Evolutionary conservation across 75 land plant species (phyloP).

Genomic region (Cupressus sempervirens): DNA sequence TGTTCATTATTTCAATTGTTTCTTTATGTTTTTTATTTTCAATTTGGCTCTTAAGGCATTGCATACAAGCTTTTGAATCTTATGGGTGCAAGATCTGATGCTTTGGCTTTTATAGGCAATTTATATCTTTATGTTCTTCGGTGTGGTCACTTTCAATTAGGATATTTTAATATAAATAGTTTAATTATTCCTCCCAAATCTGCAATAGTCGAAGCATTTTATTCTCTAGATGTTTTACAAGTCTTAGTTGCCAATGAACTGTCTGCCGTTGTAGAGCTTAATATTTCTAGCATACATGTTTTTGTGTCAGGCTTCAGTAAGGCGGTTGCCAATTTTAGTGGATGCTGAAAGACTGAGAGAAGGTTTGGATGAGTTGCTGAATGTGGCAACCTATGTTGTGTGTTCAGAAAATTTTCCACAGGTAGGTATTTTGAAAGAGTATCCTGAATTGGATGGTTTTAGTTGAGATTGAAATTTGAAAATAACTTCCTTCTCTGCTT

Average conservation of each 20-base stretch:
- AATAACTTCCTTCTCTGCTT: background rate
- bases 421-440: conserved; percentile 28
- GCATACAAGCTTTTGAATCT: background rate
- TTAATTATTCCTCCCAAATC: background rate
- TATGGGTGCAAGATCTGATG: background rate
- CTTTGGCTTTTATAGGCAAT: background rate
- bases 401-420: conserved; percentile 83
- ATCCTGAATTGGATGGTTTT: background rate
- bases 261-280: background rate
- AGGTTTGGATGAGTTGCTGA: conserved; percentile 73
- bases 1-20: background rate
- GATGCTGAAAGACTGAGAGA: conserved; percentile 88
- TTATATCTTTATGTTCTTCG: background rate
- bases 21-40: background rate
- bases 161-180: background rate
- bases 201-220: background rate
- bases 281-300: background rate
- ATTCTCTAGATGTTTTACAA: background rate
- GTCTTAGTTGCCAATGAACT: background rate
- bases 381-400: conserved; percentile 58
- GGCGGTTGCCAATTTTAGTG: conserved; percentile 63
- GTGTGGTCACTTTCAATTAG: background rate
- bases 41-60: background rate
- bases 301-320: conserved; percentile 51
- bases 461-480: background rate